Conservation (phyloP, 176 grass and related monocot species). For the Aegilops umbellulata region DNA sequence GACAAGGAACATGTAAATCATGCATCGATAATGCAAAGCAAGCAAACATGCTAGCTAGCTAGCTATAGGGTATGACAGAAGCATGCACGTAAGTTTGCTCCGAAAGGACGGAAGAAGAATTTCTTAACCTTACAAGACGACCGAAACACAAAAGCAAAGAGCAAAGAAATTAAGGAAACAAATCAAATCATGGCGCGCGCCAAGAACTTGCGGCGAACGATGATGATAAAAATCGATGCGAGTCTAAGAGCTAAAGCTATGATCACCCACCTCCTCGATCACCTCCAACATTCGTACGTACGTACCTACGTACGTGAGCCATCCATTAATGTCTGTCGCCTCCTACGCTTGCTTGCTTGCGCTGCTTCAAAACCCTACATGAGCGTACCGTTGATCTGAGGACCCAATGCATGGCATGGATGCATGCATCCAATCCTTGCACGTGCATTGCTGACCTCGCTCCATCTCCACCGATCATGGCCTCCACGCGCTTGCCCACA, state of each 20-base stretch:
- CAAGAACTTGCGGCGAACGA: constrained; percentile 48
- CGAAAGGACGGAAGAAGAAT: constrained; percentile 5
- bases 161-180: neutral
- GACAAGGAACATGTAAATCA: constrained; percentile 39
- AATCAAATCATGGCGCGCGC: constrained; percentile 29
- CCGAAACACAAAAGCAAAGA: neutral
- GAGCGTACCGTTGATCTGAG: constrained; percentile 31
- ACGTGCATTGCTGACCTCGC: constrained; percentile 9
- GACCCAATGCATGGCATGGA: constrained; percentile 26
- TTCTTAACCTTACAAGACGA: constrained; percentile 43
- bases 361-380: constrained; percentile 53
- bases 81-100: constrained; percentile 40
- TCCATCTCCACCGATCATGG: constrained; percentile 43
- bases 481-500: constrained; percentile 95
- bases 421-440: constrained; percentile 33
- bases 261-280: constrained; percentile 20
- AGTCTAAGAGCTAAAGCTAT: constrained; percentile 45
- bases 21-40: constrained; percentile 4
- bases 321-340: constrained; percentile 24
- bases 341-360: constrained; percentile 23
- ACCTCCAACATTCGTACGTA: constrained; percentile 31
- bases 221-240: constrained; percentile 40
- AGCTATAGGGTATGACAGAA: constrained; percentile 28
- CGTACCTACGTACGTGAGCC: constrained; percentile 21
- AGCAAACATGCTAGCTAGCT: neutral